phyloP scores from a whole-genome alignment of 305 asterid species.

The Fraxinus nigra region DNA sequence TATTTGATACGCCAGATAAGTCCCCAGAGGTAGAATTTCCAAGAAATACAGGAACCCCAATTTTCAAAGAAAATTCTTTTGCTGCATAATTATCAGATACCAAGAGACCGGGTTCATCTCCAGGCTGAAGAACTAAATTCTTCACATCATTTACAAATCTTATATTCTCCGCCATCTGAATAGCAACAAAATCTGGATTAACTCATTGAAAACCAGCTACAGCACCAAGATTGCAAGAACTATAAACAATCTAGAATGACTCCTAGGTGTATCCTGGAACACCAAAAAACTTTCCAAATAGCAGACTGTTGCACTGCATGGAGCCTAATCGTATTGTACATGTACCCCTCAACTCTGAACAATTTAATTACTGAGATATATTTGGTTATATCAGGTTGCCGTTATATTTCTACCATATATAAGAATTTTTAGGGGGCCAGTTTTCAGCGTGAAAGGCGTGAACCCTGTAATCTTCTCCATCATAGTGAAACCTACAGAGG shows the following conservation, averaged over 20 bases:
- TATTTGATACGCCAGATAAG: constrained; percentile 27
- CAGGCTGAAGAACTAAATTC: constrained; percentile 52
- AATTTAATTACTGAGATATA: neutral
- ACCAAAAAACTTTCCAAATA: neutral
- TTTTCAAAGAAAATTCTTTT: constrained; percentile 28
- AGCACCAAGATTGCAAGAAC: neutral
- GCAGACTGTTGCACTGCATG: neutral
- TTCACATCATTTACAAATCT: constrained; percentile 54
- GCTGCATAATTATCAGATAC: constrained; percentile 37
- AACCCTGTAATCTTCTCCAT: neutral
- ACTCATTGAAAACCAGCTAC: neutral
- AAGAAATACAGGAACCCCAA: constrained; percentile 27
- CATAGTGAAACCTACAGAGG: neutral
- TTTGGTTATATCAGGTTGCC: neutral
- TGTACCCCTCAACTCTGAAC: neutral
- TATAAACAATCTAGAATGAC: neutral
- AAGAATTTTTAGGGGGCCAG: neutral
- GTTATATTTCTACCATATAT: neutral
- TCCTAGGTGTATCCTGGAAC: neutral
- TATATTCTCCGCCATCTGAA: constrained; percentile 57
- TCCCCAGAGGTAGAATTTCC: constrained; percentile 27
- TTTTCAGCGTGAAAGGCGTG: neutral
- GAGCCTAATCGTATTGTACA: neutral
- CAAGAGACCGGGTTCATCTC: constrained; percentile 45
- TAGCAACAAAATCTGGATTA: constrained; percentile 8